Conservation (phyloP, 2,329 filamentous ascomycete species). For the Botrytis elliptica region DNA sequence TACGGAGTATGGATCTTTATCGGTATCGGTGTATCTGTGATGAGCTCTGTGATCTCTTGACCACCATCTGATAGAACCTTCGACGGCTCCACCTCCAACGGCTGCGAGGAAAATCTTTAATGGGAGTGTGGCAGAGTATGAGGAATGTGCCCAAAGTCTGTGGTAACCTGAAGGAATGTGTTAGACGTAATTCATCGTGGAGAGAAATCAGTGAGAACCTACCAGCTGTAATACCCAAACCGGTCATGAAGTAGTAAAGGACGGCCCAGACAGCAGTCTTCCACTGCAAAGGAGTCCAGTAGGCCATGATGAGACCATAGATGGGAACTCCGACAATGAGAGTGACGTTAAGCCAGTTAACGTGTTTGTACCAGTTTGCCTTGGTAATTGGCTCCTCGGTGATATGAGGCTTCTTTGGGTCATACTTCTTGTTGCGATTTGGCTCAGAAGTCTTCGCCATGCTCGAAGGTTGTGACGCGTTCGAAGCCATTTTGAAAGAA, state of each 20-base stretch:
- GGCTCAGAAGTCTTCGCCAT: constrained; percentile 37
- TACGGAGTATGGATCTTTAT: constrained; percentile 89
- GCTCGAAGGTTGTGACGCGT: constrained; percentile 30
- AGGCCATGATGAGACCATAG: constrained; percentile 68
- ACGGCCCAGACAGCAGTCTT: constrained; percentile 74
- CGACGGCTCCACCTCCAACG: constrained; percentile 77
- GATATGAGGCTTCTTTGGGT: constrained; percentile 76
- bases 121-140: constrained; percentile 73
- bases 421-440: constrained; percentile 44
- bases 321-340: constrained; percentile 79
- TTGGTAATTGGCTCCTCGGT: constrained; percentile 77
- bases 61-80: constrained; percentile 90
- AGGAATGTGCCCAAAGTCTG: constrained; percentile 82
- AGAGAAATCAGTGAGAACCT: constrained; percentile 38
- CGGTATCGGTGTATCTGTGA: constrained; percentile 89
- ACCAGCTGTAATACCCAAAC: constrained; percentile 78
- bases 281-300: constrained; percentile 72
- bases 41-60: constrained; percentile 82
- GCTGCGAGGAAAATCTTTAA: constrained; percentile 81
- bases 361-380: constrained; percentile 85
- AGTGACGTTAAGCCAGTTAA: constrained; percentile 88
- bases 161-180: constrained; percentile 58
- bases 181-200: neutral
- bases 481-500: constrained; percentile 18
- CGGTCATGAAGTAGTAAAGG: constrained; percentile 79